Base-by-base conservation (phyloP, 2,329 filamentous ascomycete species). In the Alternaria tenuissima region DNA sequence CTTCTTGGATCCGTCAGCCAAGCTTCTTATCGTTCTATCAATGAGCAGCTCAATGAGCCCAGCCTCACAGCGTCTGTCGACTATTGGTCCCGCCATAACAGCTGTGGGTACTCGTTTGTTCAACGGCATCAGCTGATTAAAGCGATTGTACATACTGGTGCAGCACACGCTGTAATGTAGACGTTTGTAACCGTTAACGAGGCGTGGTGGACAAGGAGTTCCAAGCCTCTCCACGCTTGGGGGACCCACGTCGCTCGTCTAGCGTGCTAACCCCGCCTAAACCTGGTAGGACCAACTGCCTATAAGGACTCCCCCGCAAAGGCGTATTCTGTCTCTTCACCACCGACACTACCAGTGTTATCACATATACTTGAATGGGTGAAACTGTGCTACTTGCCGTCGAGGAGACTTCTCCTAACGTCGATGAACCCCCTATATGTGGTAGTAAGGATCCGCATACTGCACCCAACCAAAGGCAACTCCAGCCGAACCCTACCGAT, bases 381-480 rank as follows among this genome's bases (percentile, higher is more conserved):
- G 75, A 79, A 78, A 72, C 76, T 73, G 72, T 73, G 69, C 66
- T 73, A 69, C 66, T 72, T 73, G 65, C 69, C 70, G 76, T 78
- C 74, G 77, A 79, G 76, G 77, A 79, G 75, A 75, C 76, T 65
- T 69, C 72, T 74, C 71, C 73, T 59, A 71, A 75, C 69, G 71
- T 70, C 67, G 76, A 76, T 69, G 77, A 79, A 76, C 78, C 77
- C 74, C 78, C 76, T 79, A 78, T 79, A 79, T 71, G 76, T 77
- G 71, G 71, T 67, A 71, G 74, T 65, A 66, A 77, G 71, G 71
- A 72, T 70, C 68, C 65, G 62, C 70, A 66, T 64, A 64, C 59
- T 65, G 53, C 67, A 70, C 64, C 68, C 49, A 62, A 69, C 53
- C 62, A 64, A 59, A 63, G 68, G 63, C 68, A 64, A 62, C 59